These are phyloP conservation scores for Starmera dryadoides DNA, from an alignment of 805 yeast species.

Conservation along the genomic window DNA sequence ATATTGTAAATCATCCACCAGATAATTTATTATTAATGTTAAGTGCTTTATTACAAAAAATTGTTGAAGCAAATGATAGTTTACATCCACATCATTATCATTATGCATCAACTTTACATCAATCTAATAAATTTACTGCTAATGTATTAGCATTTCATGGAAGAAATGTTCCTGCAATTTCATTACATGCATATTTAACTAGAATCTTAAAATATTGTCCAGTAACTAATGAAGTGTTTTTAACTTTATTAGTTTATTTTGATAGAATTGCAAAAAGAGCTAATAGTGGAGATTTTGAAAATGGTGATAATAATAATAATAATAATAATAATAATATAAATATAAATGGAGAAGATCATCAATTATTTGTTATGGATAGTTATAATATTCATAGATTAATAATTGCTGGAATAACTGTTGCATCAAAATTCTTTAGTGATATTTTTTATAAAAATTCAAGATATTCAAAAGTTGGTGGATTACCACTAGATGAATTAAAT, in stretches of 20 bases:
- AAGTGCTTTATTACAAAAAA: slow-evolving; percentile 75
- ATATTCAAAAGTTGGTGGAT: slow-evolving; percentile 93
- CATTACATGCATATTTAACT: slow-evolving; percentile 79
- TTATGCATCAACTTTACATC: slow-evolving; percentile 18
- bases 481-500: slow-evolving; percentile 88
- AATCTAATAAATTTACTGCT: slow-evolving; percentile 41
- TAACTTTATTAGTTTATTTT: slow-evolving; percentile 84
- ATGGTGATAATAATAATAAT: slow-evolving; percentile 17
- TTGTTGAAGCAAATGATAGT: slow-evolving; percentile 84
- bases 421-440: slow-evolving; percentile 91
- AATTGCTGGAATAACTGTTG: slow-evolving; percentile 91
- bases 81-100: slow-evolving; percentile 64
- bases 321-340: not conserved
- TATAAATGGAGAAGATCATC: slow-evolving; percentile 28
- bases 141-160: slow-evolving; percentile 91
- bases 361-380: slow-evolving; percentile 89
- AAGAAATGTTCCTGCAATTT: slow-evolving; percentile 91
- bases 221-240: slow-evolving; percentile 93
- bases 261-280: slow-evolving; percentile 89
- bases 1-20: slow-evolving; percentile 79
- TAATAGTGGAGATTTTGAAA: slow-evolving; percentile 36
- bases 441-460: slow-evolving; percentile 90
- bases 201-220: slow-evolving; percentile 96
- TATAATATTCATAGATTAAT: slow-evolving; percentile 91
- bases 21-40: slow-evolving; percentile 78